phyloP scores from a whole-genome alignment of 805 yeast species.

The Tetrapisispora phaffii region DNA sequence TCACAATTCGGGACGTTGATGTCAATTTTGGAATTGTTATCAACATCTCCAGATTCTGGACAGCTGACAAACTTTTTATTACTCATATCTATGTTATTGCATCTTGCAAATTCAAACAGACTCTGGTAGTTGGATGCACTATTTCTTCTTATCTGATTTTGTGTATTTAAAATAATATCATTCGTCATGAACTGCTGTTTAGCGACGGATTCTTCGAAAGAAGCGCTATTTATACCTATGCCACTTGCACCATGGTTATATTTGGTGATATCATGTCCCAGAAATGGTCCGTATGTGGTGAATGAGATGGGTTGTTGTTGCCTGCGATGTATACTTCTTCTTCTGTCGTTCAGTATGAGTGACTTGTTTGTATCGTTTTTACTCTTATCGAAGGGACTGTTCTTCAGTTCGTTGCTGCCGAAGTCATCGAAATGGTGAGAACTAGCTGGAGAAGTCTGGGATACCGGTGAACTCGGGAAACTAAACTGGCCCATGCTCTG shows the following conservation, averaged over 20 bases:
- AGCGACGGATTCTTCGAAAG: background rate
- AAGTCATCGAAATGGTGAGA: background rate
- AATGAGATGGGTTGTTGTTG: slow-evolving; percentile 2
- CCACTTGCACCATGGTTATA: background rate
- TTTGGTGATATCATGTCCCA: background rate
- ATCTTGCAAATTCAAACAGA: slow-evolving; percentile 15
- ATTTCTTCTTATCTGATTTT: slow-evolving; percentile 25
- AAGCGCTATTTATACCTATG: background rate
- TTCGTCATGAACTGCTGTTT: background rate
- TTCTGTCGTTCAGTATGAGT: background rate
- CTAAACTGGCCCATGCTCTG: background rate
- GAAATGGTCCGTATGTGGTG: background rate
- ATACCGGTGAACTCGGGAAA: slow-evolving; percentile 1
- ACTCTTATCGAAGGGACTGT: background rate
- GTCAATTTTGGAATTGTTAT: slow-evolving; percentile 13
- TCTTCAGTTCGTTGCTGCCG: background rate
- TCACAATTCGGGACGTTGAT: slow-evolving; percentile 5
- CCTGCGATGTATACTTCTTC: slow-evolving; percentile 7
- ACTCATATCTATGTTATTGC: slow-evolving; percentile 11
- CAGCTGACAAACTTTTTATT: slow-evolving; percentile 19
- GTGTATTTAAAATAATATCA: slow-evolving; percentile 10
- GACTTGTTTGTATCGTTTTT: background rate
- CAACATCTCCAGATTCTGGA: slow-evolving; percentile 14
- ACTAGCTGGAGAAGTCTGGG: background rate
- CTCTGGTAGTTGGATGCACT: slow-evolving; percentile 12